Conservation (phyloP, 169 alveolate genomes). For the Toxoplasma gondii region DNA sequence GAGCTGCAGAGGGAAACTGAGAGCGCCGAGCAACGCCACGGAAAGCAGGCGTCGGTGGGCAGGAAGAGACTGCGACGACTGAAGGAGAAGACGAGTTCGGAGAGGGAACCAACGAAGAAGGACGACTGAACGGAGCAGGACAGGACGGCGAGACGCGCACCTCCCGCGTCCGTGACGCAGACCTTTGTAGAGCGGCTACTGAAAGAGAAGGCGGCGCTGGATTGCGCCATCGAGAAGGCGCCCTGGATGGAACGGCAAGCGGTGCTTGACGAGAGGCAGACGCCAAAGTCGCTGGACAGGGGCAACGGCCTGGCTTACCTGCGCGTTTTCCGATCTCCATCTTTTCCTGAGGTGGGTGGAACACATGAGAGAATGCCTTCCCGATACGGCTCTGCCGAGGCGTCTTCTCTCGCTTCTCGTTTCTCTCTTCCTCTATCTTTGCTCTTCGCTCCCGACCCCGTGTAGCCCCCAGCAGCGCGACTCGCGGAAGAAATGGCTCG, state of each 20-base stretch:
- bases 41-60: not conserved
- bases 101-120: not conserved
- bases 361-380: no score
- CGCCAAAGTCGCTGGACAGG: no score
- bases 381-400: no score
- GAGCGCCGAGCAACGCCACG: not conserved
- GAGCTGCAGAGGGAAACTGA: not conserved
- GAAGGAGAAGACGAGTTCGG: not conserved
- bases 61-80: not conserved
- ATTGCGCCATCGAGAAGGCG: no score
- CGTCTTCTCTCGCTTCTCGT: not conserved
- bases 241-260: no score
- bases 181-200: no score
- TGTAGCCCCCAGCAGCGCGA: not conserved
- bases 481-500: not conserved
- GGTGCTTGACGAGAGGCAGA: no score
- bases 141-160: not conserved
- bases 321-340: no score
- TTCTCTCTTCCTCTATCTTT: not conserved
- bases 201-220: no score
- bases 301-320: no score
- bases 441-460: not conserved
- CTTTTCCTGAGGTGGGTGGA: no score
- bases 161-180: not conserved
- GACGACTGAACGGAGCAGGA: not conserved